phyloP scores from a whole-genome alignment of 2,329 filamentous ascomycete genomes.

The Cucurbitaria berberidis region DNA sequence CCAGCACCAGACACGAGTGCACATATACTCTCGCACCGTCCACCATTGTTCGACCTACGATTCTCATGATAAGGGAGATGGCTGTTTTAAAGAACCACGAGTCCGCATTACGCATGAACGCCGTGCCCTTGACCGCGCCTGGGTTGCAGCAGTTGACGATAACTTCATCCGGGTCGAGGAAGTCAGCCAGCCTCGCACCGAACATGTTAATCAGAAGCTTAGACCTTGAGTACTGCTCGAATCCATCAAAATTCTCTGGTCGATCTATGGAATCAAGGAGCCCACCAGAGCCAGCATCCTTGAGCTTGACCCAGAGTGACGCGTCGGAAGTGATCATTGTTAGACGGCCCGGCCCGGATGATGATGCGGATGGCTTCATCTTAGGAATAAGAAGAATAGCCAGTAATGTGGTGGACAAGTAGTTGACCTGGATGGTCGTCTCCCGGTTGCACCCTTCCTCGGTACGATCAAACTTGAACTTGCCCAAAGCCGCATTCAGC shows the following conservation, averaged over 20 bases:
- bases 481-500: neutral
- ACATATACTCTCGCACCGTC: conserved; percentile 56
- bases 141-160: conserved; percentile 56
- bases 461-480: neutral
- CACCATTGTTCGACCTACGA: conserved; percentile 37
- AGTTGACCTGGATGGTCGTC: conserved; percentile 50
- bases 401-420: conserved; percentile 59
- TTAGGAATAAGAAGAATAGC: conserved; percentile 53
- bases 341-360: conserved; percentile 10
- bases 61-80: conserved; percentile 15
- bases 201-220: conserved; percentile 13
- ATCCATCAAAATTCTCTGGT: neutral
- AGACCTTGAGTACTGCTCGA: conserved; percentile 5
- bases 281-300: neutral
- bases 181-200: conserved; percentile 8
- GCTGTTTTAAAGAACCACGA: conserved; percentile 8
- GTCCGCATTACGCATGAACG: conserved; percentile 31
- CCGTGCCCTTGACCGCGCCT: conserved; percentile 52
- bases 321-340: conserved; percentile 7
- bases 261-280: neutral
- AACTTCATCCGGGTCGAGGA: conserved; percentile 18
- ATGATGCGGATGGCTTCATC: neutral
- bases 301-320: neutral
- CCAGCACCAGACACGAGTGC: conserved; percentile 54
- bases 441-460: neutral